These are phyloP conservation scores for Brettanomyces sp. DNA, from an alignment of 805 yeast genomes.

Conservation along the genomic window DNA sequence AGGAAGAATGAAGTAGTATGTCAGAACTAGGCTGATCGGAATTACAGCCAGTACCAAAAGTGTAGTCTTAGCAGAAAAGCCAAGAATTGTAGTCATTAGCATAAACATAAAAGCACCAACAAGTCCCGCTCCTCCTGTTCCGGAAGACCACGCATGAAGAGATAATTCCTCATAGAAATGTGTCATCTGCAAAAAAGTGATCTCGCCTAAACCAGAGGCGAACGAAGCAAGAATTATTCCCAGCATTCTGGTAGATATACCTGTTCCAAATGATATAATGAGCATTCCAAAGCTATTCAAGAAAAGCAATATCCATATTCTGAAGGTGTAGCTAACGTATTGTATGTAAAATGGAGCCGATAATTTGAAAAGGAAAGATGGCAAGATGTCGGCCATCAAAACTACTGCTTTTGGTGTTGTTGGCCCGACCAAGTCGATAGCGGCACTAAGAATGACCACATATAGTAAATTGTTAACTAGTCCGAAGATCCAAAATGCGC, in stretches of 20 bases:
- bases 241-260: conserved; percentile 34
- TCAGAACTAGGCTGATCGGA: conserved; percentile 20
- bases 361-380: conserved; percentile 65
- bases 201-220: conserved; percentile 86
- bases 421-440: conserved; percentile 83
- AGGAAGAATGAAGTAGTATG: conserved; percentile 22
- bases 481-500: conserved; percentile 73
- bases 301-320: conserved; percentile 47
- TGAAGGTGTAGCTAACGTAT: conserved; percentile 41
- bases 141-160: conserved; percentile 82
- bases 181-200: conserved; percentile 79
- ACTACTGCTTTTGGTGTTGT: conserved; percentile 78
- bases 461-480: conserved; percentile 80
- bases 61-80: conserved; percentile 42
- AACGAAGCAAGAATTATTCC: conserved; percentile 76
- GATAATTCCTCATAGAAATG: conserved; percentile 56
- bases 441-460: conserved; percentile 87
- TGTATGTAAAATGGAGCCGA: conserved; percentile 76
- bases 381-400: conserved; percentile 76
- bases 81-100: conserved; percentile 61
- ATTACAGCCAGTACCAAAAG: conserved; percentile 45
- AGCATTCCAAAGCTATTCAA: conserved; percentile 72
- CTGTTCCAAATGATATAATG: conserved; percentile 38
- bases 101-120: conserved; percentile 69
- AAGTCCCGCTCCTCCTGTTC: conserved; percentile 94